Evolutionary conservation across 306 rosid genomes (phyloP).

Genomic region (Medicago truncatula): DNA sequence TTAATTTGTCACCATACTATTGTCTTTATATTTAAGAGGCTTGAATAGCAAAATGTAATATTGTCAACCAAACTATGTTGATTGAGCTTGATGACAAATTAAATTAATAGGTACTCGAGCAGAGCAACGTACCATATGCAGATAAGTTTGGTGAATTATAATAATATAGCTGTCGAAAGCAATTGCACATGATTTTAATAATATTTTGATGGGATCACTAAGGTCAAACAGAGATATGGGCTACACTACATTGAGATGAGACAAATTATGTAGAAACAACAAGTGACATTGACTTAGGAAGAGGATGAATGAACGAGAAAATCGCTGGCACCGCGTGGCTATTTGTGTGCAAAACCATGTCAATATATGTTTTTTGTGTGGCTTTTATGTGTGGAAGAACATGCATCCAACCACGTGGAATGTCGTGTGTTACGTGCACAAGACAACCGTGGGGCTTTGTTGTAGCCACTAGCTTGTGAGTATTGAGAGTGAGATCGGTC

Average conservation of each 20-base stretch:
- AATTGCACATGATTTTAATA: constrained; percentile 30
- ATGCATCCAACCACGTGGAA: constrained; percentile 50
- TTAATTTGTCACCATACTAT: constrained; percentile 32
- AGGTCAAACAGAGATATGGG: constrained; percentile 43
- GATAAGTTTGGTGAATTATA: constrained; percentile 33
- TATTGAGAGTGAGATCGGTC: constrained; percentile 3
- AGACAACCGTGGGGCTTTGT: constrained; percentile 43
- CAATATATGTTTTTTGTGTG: constrained; percentile 26
- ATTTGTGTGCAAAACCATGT: constrained; percentile 33
- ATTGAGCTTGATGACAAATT: constrained; percentile 36
- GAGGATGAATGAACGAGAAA: constrained; percentile 30
- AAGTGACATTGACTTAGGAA: constrained; percentile 42
- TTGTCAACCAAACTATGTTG: constrained; percentile 37
- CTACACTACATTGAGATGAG: constrained; percentile 23
- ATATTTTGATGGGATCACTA: constrained; percentile 23
- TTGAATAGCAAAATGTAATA: constrained; percentile 30
- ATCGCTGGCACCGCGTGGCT: constrained; percentile 43
- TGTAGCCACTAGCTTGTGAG: constrained; percentile 41
- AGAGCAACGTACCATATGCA: constrained; percentile 14
- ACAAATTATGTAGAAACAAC: constrained; percentile 40
- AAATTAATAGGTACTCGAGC: neutral
- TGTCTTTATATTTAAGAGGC: constrained; percentile 35
- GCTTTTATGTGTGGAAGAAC: constrained; percentile 37
- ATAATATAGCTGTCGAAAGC: constrained; percentile 35
- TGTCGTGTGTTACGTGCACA: constrained; percentile 40